Evolutionary conservation across 257 asterid genomes (phyloP), one percentile per base, ranked within the genome.

Genomic region (Plantago ovata): DNA sequence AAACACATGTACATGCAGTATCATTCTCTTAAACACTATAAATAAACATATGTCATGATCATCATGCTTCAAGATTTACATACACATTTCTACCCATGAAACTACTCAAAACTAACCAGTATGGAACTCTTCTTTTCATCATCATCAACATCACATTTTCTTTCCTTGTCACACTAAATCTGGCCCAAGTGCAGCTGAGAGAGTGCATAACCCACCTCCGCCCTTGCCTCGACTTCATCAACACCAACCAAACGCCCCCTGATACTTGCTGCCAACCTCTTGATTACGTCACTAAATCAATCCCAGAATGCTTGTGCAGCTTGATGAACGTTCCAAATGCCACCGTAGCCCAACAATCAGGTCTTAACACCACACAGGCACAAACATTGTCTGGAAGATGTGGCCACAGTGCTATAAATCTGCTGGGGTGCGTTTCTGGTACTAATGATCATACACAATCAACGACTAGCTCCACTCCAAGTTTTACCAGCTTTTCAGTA

Each of bases 221-320:
- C 32, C 87, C 91, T 0, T 86, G 95, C 70, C 19, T 82, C 67
- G 50, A 69, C 22, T 84, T 72, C 63, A 62, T 86, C 4, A 80
- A 76, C 36, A 69, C 68, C 23, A 76, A 59, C 13, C 65, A 64
- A 0, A 72, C 62, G 36, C 92, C 92, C 1, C 77, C 90, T 0
- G 61, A 74, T 0, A 81, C 74, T 43, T 86, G 95, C 43, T 86
- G 95, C 12, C 79, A 74, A 14, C 90, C 86, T 3, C 60, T 86
- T 18, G 81, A 75, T 43, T 60, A 69, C 28, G 72, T 86, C 19
- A 76, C 76, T 13, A 62, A 62, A 10, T 63, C 72, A 2, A 66
- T 77, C 54, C 95, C 95, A 0, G 80, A 79, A 44, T 86, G 94
- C 61, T 69, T 86, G 47, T 86, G 95, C 60, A 69, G 43, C 33